Evolutionary conservation across 106 monocot genomes (phyloP).

Genomic region (Dendrobium nobile): DNA sequence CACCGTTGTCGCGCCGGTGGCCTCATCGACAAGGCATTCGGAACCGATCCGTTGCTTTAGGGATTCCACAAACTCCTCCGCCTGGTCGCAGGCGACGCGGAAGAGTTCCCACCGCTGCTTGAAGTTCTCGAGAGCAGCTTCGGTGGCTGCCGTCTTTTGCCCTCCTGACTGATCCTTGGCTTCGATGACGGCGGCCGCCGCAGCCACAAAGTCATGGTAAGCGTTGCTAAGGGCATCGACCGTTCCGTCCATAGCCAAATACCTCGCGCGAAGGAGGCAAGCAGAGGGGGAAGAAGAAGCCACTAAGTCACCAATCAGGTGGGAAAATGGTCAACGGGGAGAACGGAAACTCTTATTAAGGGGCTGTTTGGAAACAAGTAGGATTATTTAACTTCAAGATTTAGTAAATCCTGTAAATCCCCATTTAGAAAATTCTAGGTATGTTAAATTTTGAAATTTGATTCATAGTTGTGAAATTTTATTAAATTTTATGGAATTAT

Average conservation of each 20-base stretch:
- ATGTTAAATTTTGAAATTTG: too few species aligned
- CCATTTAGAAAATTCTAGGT: too few species aligned
- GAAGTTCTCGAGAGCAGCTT: constrained; percentile 46
- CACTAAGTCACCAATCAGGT: too few species aligned
- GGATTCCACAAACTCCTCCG: constrained; percentile 60
- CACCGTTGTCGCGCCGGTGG: constrained; percentile 42
- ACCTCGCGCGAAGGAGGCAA: background rate
- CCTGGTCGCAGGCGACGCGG: constrained; percentile 59
- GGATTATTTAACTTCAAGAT: too few species aligned
- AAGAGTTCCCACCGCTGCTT: constrained; percentile 63
- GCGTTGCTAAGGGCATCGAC: constrained; percentile 19
- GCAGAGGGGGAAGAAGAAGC: background rate
- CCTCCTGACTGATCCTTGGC: constrained; percentile 25
- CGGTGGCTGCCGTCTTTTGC: constrained; percentile 29
- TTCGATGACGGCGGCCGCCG: constrained; percentile 29
- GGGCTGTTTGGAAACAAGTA: too few species aligned
- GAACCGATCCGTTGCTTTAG: constrained; percentile 57
- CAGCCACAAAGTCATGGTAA: constrained; percentile 23
- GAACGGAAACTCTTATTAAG: too few species aligned
- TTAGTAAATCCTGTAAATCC: too few species aligned
- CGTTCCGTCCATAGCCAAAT: constrained; percentile 10
- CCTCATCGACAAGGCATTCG: constrained; percentile 65
- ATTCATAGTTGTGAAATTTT: too few species aligned
- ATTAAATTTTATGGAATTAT: too few species aligned
- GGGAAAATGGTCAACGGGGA: too few species aligned